A percentile compares a stretch with the other conserved stretches of the same genome.
Conservation (phyloP, 805 yeast species). For the Candida montana region DNA sequence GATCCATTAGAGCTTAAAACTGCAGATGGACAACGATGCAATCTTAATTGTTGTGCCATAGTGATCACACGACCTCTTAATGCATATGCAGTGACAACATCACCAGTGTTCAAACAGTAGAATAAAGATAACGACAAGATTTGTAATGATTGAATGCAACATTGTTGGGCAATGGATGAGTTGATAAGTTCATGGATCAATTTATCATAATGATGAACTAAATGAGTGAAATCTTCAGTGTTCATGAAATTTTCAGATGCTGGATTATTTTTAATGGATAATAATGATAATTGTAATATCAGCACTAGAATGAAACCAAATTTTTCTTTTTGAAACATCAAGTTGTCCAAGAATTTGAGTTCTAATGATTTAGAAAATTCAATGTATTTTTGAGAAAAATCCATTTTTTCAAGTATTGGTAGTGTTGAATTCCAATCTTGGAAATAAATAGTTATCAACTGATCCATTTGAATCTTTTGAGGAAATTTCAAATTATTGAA, state of each 20-base stretch:
- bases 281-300: constrained; percentile 42
- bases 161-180: constrained; percentile 53
- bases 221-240: constrained; percentile 8
- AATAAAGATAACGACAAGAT: constrained; percentile 62
- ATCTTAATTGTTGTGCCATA: constrained; percentile 79
- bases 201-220: constrained; percentile 49
- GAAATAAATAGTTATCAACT: constrained; percentile 61
- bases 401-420: constrained; percentile 64
- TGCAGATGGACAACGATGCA: constrained; percentile 84
- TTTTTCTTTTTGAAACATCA: constrained; percentile 42
- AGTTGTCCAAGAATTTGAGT: constrained; percentile 34
- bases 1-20: constrained; percentile 65
- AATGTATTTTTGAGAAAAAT: constrained; percentile 59
- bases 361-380: constrained; percentile 43
- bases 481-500: constrained; percentile 40
- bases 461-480: constrained; percentile 58
- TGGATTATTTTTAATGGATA: constrained; percentile 21
- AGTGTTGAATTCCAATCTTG: constrained; percentile 70
- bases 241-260: constrained; percentile 8
- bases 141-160: constrained; percentile 67
- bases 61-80: constrained; percentile 70
- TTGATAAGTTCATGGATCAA: constrained; percentile 58
- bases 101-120: constrained; percentile 70
- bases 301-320: constrained; percentile 48
- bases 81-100: constrained; percentile 66